These are phyloP conservation scores for Fusarium paranaense DNA, from an alignment of 2,329 filamentous ascomycete species.

Conservation along the genomic window DNA sequence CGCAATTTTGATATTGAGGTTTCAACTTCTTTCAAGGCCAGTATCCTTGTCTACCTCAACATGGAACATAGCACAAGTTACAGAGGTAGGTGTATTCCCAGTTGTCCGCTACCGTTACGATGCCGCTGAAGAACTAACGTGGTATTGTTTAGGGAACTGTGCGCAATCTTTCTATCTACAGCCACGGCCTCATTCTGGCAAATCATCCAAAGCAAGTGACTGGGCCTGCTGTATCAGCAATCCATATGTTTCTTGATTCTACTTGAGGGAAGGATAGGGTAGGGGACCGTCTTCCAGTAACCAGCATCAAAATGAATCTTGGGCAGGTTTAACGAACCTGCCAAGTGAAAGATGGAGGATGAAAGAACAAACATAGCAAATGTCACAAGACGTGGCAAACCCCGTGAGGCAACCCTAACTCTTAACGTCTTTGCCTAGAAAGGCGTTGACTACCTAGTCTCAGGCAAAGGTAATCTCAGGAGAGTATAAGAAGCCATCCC, in stretches of 20 bases:
- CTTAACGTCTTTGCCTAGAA: background rate
- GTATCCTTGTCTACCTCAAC: background rate
- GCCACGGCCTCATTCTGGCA: background rate
- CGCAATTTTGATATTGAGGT: background rate
- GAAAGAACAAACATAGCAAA: background rate
- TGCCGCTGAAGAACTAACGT: background rate
- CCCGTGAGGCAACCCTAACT: background rate
- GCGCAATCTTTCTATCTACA: background rate
- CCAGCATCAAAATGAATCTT: background rate
- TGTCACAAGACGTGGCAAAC: background rate
- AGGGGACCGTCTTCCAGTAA: background rate
- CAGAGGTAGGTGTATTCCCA: background rate
- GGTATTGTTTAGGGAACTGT: background rate
- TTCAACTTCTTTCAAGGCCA: too few species aligned
- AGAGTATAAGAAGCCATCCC: too few species aligned
- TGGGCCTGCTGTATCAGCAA: background rate
- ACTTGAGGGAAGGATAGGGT: background rate
- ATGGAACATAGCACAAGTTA: background rate
- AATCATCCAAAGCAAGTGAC: background rate
- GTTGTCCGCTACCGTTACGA: background rate
- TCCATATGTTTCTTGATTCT: background rate
- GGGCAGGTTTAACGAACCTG: background rate
- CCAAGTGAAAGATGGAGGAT: background rate
- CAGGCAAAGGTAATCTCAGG: background rate
- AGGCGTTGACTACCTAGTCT: background rate